phyloP scores from a whole-genome alignment of 2,329 filamentous ascomycete species.

The Chaetomium globosum region DNA sequence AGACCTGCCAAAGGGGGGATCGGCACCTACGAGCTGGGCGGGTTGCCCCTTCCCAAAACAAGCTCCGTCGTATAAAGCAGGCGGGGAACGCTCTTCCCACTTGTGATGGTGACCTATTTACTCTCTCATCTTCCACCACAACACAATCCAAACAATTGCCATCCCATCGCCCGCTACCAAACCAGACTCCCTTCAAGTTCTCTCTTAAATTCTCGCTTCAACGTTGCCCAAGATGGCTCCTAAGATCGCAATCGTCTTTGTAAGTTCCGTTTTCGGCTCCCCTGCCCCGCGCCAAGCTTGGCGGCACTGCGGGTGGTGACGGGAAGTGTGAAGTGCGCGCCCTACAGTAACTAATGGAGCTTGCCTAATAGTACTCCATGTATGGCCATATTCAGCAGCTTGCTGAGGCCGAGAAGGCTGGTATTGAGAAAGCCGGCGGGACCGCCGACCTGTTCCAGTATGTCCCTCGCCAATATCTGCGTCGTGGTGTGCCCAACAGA shows the following conservation, averaged over 20 bases:
- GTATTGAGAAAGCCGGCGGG: slow-evolving; percentile 86
- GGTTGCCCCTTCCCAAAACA: not conserved
- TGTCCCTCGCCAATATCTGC: slow-evolving; percentile 36
- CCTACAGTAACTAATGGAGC: slow-evolving; percentile 4
- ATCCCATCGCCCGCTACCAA: not conserved
- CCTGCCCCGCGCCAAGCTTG: not conserved
- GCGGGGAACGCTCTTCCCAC: not conserved
- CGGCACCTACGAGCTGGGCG: not conserved
- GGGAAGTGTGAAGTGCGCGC: no score
- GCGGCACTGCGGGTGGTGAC: not conserved
- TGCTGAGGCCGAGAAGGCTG: slow-evolving; percentile 87
- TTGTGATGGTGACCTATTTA: not conserved
- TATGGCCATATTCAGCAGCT: slow-evolving; percentile 86
- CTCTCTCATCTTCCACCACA: slow-evolving; percentile 12
- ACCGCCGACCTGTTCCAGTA: slow-evolving; percentile 80
- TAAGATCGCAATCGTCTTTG: slow-evolving; percentile 88
- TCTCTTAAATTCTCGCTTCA: slow-evolving; percentile 5
- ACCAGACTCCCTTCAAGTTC: not conserved
- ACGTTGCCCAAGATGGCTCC: slow-evolving; percentile 70
- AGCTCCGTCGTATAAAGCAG: slow-evolving; percentile 12
- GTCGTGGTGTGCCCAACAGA: no score
- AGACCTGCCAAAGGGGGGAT: slow-evolving; percentile 16
- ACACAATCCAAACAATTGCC: not conserved
- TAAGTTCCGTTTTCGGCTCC: slow-evolving; percentile 51
- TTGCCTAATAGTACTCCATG: slow-evolving; percentile 73